phyloP scores from a whole-genome alignment of 352 stramenopile species.

The Pythium apleroticum region DNA sequence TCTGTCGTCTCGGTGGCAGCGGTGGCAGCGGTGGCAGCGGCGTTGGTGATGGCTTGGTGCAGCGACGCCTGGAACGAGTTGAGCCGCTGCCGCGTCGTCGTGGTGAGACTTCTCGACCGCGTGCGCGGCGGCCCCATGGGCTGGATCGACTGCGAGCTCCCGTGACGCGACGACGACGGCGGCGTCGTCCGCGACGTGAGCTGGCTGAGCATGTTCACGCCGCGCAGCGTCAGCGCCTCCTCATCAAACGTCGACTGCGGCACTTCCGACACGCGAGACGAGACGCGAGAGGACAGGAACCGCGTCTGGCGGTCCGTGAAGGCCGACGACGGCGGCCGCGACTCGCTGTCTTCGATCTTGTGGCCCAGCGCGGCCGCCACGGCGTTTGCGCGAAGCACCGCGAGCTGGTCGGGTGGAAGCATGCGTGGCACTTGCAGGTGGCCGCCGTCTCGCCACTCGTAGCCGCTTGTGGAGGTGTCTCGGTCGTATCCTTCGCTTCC shows the following conservation, averaged over 20 bases:
- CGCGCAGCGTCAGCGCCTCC: not conserved
- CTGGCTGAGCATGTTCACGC: not conserved
- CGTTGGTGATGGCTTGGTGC: slow-evolving; percentile 6
- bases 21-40: not conserved
- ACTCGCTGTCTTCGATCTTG: not conserved
- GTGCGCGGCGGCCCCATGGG: not conserved
- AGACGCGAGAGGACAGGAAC: not conserved
- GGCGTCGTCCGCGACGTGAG: slow-evolving; percentile 5
- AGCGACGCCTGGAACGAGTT: not conserved
- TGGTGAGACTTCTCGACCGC: slow-evolving; percentile 5
- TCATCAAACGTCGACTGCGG: slow-evolving; percentile 13
- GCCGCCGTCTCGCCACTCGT: slow-evolving; percentile 7
- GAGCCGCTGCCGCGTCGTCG: not conserved
- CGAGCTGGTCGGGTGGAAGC: slow-evolving; percentile 13
- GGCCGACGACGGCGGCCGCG: slow-evolving; percentile 1
- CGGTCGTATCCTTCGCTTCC: not conserved
- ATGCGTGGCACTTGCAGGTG: slow-evolving; percentile 9
- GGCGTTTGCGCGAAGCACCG: not conserved
- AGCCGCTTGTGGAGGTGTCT: not conserved
- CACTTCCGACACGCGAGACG: slow-evolving; percentile 3
- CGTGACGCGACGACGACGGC: not conserved
- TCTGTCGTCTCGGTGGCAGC: not conserved
- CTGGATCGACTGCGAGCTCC: not conserved
- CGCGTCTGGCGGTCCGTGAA: slow-evolving; percentile 6
- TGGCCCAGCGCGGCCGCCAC: not conserved